Base-by-base conservation (phyloP, 768 basidiomycete species). In the Pholiota microspora region DNA sequence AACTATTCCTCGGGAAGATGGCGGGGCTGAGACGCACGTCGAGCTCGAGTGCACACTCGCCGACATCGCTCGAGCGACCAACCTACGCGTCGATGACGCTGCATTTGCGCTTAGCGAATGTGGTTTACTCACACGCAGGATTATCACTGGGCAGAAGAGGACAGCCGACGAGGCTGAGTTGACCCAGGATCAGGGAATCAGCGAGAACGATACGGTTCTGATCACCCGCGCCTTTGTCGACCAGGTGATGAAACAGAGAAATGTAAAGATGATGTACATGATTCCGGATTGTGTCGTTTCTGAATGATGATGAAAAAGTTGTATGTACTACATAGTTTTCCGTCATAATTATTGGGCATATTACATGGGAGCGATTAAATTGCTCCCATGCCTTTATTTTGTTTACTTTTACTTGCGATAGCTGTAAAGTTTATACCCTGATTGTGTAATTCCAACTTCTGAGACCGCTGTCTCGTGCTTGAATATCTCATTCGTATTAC, bases 41-140 rank as follows among this genome's bases (percentile, higher is more conserved):
- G 74, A 80, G 36, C 77, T 89, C 24, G 72, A 71, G 18, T 92
- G 89, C 67, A 86, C 87, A 16, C 78, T 98, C n/a, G 75, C 73
- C 7, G 85, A 91, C 31, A 83, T 98, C 53, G 87, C 93, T 1
- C 74, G 77, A 15, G 89, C 87, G 25, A 92, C 92, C 45, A 87
- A 90, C 69, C 73, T 98, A 50, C 81, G 91, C 1, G 68, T 85
- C 0, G 92, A 97, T 52, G 96, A 98, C 67, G 83, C 86, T 0
- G 88, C 92, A 0, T 94, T 92, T 70, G 92, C 94, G 2, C 69
- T 98, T 60, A 87, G 89, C 53, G 93, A 95, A 66, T 87, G 89
- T 56, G 93, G 94, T 25, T 69, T 98, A 51, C 76, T 97, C 15
- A 72, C 69, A 51, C 73, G 77, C 35, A 66, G 80, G 49, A 70